phyloP scores from a whole-genome alignment of 2,329 filamentous ascomycete species.

The Colletotrichum simmondsii region DNA sequence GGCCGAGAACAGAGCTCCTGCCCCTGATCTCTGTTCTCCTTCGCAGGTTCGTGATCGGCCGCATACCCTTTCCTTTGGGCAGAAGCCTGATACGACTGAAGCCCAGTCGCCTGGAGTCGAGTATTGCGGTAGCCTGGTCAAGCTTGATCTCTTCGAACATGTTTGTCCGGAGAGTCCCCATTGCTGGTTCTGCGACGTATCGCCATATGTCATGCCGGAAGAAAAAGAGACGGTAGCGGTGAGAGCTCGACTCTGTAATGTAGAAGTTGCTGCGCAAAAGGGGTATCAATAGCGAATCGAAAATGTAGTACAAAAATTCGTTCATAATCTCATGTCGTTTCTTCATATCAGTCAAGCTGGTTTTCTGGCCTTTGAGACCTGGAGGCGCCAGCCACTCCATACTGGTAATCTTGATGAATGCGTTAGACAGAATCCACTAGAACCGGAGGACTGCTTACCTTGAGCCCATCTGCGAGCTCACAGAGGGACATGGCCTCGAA shows the following conservation, averaged over 20 bases:
- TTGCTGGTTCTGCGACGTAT: slow-evolving; percentile 76
- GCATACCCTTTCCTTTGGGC: slow-evolving; percentile 80
- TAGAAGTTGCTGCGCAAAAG: slow-evolving; percentile 91
- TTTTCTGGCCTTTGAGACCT: slow-evolving; percentile 58
- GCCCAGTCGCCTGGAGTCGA: slow-evolving; percentile 74
- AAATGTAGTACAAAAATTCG: slow-evolving; percentile 91
- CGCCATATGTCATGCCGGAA: slow-evolving; percentile 96
- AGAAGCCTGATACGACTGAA: slow-evolving; percentile 84
- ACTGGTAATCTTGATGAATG: slow-evolving; percentile 64
- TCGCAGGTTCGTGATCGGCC: slow-evolving; percentile 89
- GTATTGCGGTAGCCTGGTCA: slow-evolving; percentile 64
- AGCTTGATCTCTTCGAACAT: slow-evolving; percentile 84
- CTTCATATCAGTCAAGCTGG: slow-evolving; percentile 75
- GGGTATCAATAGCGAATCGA: slow-evolving; percentile 91
- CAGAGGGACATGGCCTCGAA: slow-evolving; percentile 87
- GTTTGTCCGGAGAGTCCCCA: slow-evolving; percentile 71
- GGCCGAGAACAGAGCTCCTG: slow-evolving; percentile 72
- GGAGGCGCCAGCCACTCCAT: slow-evolving; percentile 79
- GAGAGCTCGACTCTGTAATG: slow-evolving; percentile 86
- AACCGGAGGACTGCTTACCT: slow-evolving; percentile 60
- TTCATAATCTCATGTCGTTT: slow-evolving; percentile 84
- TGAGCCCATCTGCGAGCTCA: slow-evolving; percentile 79
- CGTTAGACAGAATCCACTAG: background rate
- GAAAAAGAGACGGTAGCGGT: slow-evolving; percentile 87
- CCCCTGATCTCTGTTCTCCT: slow-evolving; percentile 65